Evolutionary conservation across 139 green algal species (phyloP).

Genomic region (Deuterostichococcus epilithicus): DNA sequence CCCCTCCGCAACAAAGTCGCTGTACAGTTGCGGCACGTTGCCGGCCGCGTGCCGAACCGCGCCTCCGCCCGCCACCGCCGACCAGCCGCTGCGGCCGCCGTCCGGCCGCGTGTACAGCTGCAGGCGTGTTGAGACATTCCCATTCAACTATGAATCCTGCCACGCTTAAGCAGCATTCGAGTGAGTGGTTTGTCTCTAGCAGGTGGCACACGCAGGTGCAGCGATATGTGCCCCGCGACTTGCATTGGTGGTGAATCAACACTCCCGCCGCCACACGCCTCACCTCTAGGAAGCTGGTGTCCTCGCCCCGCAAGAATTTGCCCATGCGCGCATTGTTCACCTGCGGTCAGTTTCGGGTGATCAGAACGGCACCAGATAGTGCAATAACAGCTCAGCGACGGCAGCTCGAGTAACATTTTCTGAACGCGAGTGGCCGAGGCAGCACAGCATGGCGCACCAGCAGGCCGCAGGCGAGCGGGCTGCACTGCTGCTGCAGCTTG

Average conservation of each 20-base stretch:
- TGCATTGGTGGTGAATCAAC: too few species aligned
- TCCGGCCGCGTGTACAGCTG: neutral
- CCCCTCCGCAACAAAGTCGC: conserved; percentile 7
- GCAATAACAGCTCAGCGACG: neutral
- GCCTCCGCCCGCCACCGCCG: neutral
- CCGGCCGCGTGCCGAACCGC: neutral
- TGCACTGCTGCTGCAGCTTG: conserved; percentile 31
- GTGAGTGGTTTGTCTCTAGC: too few species aligned
- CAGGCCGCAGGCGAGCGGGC: conserved; percentile 16
- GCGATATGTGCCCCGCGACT: neutral
- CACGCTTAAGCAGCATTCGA: too few species aligned
- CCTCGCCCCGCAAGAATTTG: conserved; percentile 9
- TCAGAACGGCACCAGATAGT: neutral
- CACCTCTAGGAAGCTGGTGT: neutral
- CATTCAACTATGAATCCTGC: neutral
- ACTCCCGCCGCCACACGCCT: neutral
- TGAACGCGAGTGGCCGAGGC: neutral
- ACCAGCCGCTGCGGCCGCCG: neutral
- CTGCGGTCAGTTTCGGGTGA: too few species aligned
- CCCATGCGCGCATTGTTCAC: conserved; percentile 37
- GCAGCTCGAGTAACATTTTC: neutral
- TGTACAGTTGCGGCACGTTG: conserved; percentile 17
- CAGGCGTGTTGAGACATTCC: neutral
- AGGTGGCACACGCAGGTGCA: too few species aligned
- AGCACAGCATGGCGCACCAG: conserved; percentile 21